phyloP scores from a whole-genome alignment of 495 filamentous ascomycete genomes.

The Neurospora pannonica region DNA sequence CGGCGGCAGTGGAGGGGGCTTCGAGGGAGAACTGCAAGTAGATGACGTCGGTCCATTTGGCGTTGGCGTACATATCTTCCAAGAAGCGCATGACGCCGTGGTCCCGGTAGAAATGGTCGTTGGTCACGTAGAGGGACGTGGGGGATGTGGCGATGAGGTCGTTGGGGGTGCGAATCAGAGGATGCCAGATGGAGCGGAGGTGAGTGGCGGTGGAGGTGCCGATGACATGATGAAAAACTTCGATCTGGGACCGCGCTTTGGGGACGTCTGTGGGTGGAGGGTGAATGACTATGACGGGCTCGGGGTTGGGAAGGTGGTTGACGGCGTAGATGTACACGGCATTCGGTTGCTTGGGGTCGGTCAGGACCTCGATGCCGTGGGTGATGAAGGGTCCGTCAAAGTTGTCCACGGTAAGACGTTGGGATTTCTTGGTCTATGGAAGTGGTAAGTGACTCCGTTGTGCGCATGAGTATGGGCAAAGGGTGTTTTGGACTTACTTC shows the following conservation, averaged over 20 bases:
- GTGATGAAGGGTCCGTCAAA: constrained; percentile 48
- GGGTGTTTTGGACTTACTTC: constrained; percentile 21
- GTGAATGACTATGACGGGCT: background rate
- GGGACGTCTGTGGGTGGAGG: constrained; percentile 7
- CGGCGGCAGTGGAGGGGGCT: constrained; percentile 9
- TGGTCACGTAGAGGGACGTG: constrained; percentile 47
- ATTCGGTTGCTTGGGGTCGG: constrained; percentile 28
- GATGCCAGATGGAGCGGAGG: constrained; percentile 37
- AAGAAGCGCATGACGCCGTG: constrained; percentile 35
- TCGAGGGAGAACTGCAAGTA: constrained; percentile 14
- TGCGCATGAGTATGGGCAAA: background rate
- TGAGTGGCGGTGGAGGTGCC: constrained; percentile 23
- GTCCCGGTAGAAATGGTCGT: constrained; percentile 47
- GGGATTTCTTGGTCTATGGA: constrained; percentile 41
- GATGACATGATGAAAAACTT: constrained; percentile 47
- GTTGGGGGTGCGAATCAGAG: constrained; percentile 49
- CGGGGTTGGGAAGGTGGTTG: constrained; percentile 41
- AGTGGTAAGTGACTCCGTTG: background rate
- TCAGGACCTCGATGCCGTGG: constrained; percentile 52
- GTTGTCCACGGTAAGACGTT: constrained; percentile 37
- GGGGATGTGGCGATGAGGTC: constrained; percentile 44
- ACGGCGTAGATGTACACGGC: constrained; percentile 53
- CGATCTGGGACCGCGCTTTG: constrained; percentile 37
- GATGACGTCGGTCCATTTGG: constrained; percentile 25
- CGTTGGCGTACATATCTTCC: constrained; percentile 27